Conservation (phyloP, 371 early-diverging fungal genomes). For the Mortierella polycephala region DNA sequence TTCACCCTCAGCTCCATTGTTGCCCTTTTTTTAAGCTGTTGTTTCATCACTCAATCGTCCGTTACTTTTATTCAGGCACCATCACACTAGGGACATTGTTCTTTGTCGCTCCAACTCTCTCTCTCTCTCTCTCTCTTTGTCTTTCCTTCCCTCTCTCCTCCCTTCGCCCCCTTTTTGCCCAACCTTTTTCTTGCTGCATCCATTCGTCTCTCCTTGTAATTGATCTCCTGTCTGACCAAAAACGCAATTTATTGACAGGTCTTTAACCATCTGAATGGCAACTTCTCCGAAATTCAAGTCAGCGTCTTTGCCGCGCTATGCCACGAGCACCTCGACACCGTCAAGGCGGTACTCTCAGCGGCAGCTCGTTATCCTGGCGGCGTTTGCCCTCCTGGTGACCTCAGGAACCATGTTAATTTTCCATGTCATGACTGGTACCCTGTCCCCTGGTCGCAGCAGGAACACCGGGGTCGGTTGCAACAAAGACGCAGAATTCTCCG, state of each 20-base stretch:
- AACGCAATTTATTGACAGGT: not conserved
- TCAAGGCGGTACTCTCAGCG: conserved; percentile 23
- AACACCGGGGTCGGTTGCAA: conserved; percentile 19
- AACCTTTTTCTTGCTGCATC: not conserved
- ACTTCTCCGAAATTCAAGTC: conserved; percentile 49
- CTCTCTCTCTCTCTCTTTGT: not conserved
- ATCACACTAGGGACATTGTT: too few relatives aligned
- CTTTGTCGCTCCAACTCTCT: not conserved
- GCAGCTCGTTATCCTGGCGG: conserved; percentile 32
- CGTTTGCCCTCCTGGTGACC: conserved; percentile 34
- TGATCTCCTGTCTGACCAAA: not conserved
- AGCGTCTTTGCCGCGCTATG: conserved; percentile 25
- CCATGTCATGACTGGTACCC: conserved; percentile 25
- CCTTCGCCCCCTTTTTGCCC: not conserved
- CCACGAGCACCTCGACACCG: conserved; percentile 8
- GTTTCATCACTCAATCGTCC: not conserved
- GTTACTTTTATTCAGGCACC: too few relatives aligned
- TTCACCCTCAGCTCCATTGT: not conserved
- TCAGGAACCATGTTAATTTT: conserved; percentile 52
- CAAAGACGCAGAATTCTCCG: conserved; percentile 39
- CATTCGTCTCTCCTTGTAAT: not conserved
- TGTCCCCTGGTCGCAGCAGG: conserved; percentile 14
- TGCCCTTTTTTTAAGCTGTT: not conserved
- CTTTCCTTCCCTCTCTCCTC: not conserved
- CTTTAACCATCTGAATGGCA: conserved; percentile 14